These are phyloP conservation scores for Petunia axillaris DNA, from an alignment of 257 asterid genomes.

Conservation along the genomic window DNA sequence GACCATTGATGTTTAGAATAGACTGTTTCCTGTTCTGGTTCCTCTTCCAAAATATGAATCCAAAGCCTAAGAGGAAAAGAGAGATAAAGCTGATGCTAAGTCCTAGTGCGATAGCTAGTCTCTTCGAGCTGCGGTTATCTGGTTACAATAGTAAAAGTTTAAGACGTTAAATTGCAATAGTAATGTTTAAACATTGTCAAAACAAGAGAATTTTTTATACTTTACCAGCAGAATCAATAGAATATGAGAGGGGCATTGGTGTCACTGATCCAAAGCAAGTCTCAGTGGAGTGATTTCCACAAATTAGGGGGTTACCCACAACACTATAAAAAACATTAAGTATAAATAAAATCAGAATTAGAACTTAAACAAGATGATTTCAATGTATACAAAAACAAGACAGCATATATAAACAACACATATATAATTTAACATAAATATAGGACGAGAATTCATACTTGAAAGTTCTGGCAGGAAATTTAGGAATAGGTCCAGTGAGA, in stretches of 20 bases:
- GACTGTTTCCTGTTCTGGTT: slow-evolving; percentile 56
- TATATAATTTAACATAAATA: slow-evolving; percentile 1
- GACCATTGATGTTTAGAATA: slow-evolving; percentile 63
- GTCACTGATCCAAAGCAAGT: slow-evolving; percentile 62
- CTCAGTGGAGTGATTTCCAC: slow-evolving; percentile 70
- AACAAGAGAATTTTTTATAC: not conserved
- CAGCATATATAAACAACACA: not conserved
- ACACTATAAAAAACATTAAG: slow-evolving; percentile 45
- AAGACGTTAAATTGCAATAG: not conserved
- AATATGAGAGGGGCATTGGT: slow-evolving; percentile 57
- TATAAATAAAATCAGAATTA: not conserved
- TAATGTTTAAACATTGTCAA: not conserved
- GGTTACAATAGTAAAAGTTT: not conserved
- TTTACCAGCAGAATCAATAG: slow-evolving; percentile 36
- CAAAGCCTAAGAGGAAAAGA: slow-evolving; percentile 37
- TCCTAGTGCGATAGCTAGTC: slow-evolving; percentile 72
- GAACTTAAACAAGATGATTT: not conserved
- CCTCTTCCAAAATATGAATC: slow-evolving; percentile 57
- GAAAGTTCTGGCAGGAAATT: slow-evolving; percentile 78
- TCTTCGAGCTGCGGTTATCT: slow-evolving; percentile 62
- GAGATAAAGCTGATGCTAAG: slow-evolving; percentile 61
- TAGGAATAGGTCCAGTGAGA: slow-evolving; percentile 86
- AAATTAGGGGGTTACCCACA: slow-evolving; percentile 77
- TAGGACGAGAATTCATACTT: slow-evolving; percentile 55
- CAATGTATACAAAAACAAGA: not conserved